phyloP scores from a whole-genome alignment of 1,284 basidiomycete species.

The Malassezia pachydermatis region DNA sequence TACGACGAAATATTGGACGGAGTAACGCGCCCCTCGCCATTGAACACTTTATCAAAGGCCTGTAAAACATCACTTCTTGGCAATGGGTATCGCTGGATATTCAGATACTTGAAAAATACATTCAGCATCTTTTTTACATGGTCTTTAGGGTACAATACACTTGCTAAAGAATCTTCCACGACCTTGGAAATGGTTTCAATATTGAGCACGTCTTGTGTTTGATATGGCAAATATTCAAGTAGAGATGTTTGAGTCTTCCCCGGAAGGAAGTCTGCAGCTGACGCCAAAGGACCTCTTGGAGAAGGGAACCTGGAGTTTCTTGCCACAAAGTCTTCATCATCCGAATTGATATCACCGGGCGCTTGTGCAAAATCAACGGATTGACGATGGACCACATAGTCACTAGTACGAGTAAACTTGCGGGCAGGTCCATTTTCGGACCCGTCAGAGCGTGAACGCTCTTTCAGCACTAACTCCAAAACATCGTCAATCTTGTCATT shows the following conservation, averaged over 20 bases:
- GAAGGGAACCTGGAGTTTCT: too few species aligned
- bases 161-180: constrained; percentile 1
- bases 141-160: background rate
- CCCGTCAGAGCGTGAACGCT: too few species aligned
- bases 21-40: background rate
- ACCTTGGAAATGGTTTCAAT: constrained; percentile 4
- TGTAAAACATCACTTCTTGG: constrained; percentile 2
- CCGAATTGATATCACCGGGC: too few species aligned
- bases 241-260: constrained; percentile 18
- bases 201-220: constrained; percentile 6
- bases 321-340: too few species aligned
- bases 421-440: too few species aligned
- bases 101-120: constrained; percentile 8
- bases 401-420: too few species aligned
- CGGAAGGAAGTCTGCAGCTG: too few species aligned
- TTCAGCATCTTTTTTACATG: constrained; percentile 1
- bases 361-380: too few species aligned
- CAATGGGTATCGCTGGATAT: constrained; percentile 10
- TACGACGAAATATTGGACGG: background rate
- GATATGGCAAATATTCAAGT: constrained; percentile 22
- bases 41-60: constrained; percentile 3
- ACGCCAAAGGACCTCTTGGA: too few species aligned
- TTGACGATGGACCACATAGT: too few species aligned
- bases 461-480: too few species aligned
- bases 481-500: too few species aligned